A percentile compares a stretch with the other conserved stretches of the same genome.
Conservation (phyloP, 371 early-diverging fungal genomes). For the Dinochytrium kinnereticum region DNA sequence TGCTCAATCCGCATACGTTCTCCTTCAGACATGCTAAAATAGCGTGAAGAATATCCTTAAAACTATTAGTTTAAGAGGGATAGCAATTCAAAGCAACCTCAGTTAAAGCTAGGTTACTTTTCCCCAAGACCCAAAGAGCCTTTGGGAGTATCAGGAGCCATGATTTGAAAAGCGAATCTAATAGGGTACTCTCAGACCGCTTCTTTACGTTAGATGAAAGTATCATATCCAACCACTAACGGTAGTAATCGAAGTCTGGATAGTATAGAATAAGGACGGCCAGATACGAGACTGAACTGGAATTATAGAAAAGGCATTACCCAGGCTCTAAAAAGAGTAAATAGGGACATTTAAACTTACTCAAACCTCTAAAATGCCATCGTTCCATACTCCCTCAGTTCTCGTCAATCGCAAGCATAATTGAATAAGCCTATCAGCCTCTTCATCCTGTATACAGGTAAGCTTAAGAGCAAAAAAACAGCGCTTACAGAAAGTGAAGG, state of each 20-base stretch:
- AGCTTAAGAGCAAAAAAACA: background rate
- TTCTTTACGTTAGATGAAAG: no score
- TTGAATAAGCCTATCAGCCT: background rate
- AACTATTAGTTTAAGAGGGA: background rate
- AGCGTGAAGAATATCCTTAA: background rate
- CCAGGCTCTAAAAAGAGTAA: background rate
- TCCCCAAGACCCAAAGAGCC: constrained; percentile 18
- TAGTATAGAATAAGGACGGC: constrained; percentile 4
- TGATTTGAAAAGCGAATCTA: no score
- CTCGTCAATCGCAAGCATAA: background rate
- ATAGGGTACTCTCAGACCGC: no score
- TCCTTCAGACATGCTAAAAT: background rate
- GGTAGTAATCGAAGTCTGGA: no score
- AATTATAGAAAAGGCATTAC: background rate
- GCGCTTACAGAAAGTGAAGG: background rate
- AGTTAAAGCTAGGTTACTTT: constrained; percentile 1
- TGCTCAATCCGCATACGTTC: background rate
- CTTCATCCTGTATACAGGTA: background rate
- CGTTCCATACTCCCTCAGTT: background rate
- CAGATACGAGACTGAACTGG: background rate
- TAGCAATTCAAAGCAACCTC: constrained; percentile 12
- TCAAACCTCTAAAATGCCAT: background rate
- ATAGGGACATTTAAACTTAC: background rate
- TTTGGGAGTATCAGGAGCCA: constrained; percentile 18
- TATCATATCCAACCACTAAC: no score